Evolutionary conservation across 2,329 filamentous ascomycete genomes (phyloP), one percentile per base, ranked within the genome.

Genomic region (Dactylonectria estremocensis): DNA sequence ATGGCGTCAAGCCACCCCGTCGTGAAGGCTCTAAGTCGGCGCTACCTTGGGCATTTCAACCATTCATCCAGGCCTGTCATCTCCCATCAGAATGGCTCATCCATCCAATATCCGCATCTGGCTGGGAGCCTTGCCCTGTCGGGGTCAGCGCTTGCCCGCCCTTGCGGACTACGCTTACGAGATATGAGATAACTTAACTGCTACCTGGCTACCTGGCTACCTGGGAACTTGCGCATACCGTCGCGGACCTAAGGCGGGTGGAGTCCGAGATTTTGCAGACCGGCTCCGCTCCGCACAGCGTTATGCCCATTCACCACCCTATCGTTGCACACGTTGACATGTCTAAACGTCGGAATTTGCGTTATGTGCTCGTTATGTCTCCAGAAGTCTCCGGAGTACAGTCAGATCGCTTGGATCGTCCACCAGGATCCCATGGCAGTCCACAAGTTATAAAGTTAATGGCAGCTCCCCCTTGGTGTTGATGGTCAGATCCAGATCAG

Each of bases 101-200:
- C 57, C 52, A 68, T 66, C 57, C 52, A 68, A 69, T 64, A 24
- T 57, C 67, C 66, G 64, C 70, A 68, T 64, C 40, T 40, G 33
- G 49, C 45, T 67, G 64, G 66, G 66, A 63, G 73, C 53, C 50
- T 57, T 67, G 43, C 58, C 58, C 31, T 45, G 28, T 16, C 67
- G 68, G 65, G 64, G 73, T 68, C 63, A 69, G 69, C 66, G 40
- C 69, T 74, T 76, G 67, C 59, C 35, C 65, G 57, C 49, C 54
- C 64, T 37, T 54, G 73, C 70, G 67, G 64, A 64, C 56, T 69
- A 57, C 54, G 74, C 74, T 76, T 71, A 76, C 72, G 67, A 74
- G 67, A 74, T 72, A 55, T 20, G 64, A 55, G 18, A 46, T 62
- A 62, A 60, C 24, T 28, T 28, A 28, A 7, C 24, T 28, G 24